Evolutionary conservation across 306 rosid genomes (phyloP).

Genomic region (Leucaena leucocephala): DNA sequence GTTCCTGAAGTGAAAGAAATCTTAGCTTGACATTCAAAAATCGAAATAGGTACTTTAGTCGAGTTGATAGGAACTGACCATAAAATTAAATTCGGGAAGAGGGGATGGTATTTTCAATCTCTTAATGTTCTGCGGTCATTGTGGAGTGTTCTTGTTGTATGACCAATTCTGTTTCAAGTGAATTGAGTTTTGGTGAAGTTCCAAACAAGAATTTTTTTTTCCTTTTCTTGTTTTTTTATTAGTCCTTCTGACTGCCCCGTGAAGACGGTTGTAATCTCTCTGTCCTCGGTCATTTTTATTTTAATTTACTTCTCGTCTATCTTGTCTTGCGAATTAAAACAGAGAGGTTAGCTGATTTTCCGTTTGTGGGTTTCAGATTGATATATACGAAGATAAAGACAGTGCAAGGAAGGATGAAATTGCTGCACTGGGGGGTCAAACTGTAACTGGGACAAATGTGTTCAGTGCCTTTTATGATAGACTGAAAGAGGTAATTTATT

Average conservation of each 20-base stretch:
- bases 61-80: constrained; percentile 7
- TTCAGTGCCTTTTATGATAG: constrained; percentile 96
- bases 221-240: background rate
- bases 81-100: background rate
- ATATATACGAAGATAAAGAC: constrained; percentile 81
- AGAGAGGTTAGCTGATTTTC: constrained; percentile 6
- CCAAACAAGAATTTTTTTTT: background rate
- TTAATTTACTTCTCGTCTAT: background rate
- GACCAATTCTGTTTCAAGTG: background rate
- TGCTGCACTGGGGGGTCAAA: constrained; percentile 97
- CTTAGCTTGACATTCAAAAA: background rate
- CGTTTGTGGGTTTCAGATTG: constrained; percentile 58
- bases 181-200: background rate
- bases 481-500: constrained; percentile 75
- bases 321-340: background rate
- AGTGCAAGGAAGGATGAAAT: constrained; percentile 93
- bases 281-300: background rate
- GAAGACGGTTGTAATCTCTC: background rate
- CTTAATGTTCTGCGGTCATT: background rate
- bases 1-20: background rate
- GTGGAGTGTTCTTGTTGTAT: background rate
- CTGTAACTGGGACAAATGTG: constrained; percentile 82
- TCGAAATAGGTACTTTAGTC: background rate
- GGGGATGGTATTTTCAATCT: background rate
- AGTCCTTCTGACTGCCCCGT: background rate